A percentile compares a stretch with the other conserved stretches of the same genome.
phyloP scores from a whole-genome alignment of 2,329 filamentous ascomycete genomes.

The Sphaceloma murrayae region DNA sequence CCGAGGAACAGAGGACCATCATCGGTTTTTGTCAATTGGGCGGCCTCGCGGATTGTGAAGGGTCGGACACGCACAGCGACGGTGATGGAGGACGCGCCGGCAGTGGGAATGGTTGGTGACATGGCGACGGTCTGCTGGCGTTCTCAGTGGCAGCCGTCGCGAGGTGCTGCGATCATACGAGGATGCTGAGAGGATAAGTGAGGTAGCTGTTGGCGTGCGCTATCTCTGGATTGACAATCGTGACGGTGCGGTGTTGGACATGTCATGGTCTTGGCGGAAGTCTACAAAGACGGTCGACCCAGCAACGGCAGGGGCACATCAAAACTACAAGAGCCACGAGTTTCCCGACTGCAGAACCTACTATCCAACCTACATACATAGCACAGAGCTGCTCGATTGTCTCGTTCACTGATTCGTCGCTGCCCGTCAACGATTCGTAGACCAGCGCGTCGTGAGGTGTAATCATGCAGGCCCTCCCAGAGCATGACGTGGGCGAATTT shows the following conservation, averaged over 20 bases:
- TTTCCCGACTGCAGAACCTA: no score
- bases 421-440: slow-evolving; percentile 58
- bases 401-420: slow-evolving; percentile 54
- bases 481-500: slow-evolving; percentile 97
- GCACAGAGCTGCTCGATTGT: slow-evolving; percentile 22
- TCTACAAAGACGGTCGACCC: slow-evolving; percentile 8
- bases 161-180: background rate
- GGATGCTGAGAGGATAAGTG: background rate
- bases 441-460: slow-evolving; percentile 63
- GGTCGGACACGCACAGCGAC: slow-evolving; percentile 53
- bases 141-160: background rate
- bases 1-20: slow-evolving; percentile 90
- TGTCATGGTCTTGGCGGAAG: slow-evolving; percentile 5
- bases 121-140: slow-evolving; percentile 13
- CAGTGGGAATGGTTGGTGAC: slow-evolving; percentile 24
- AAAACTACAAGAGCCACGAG: no score
- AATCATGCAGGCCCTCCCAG: no score
- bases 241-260: no score
- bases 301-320: background rate
- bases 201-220: background rate
- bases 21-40: slow-evolving; percentile 71
- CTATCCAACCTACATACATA: no score
- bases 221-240: slow-evolving; percentile 6
- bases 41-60: slow-evolving; percentile 82
- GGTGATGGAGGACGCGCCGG: slow-evolving; percentile 42